Base-by-base conservation (phyloP, 257 asterid species). In the Primulina tabacum region DNA sequence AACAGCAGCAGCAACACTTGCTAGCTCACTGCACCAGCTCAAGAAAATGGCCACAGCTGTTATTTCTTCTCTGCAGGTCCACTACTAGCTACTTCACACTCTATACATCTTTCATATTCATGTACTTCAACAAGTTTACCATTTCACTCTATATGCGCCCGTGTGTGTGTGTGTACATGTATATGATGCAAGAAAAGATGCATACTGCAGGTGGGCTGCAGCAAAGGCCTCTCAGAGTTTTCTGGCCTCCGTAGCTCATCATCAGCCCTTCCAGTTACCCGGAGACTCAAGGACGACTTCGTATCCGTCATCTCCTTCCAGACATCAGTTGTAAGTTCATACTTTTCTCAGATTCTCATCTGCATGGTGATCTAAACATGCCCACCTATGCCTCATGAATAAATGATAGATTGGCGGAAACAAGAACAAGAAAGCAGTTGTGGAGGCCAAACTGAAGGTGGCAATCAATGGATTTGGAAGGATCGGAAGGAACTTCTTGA, bases 401-500 rank as follows among this genome's bases (percentile, higher is more conserved):
- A 3, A 40, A 17, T 14, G 11, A 0, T 71, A 92, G 98, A 70
- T 89, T 70, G 90, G 91, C 59, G 92, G 96, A 82, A 84, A 83
- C 69, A 81, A 81, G 79, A 84, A 79, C 87, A 87, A 77, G 84
- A 88, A 82, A 72, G 86, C 78, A 52, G 92, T 84, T 29, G 89
- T 85, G 20, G 95, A 88, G 82, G 98, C 98, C 2, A 88, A 92
- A 80, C 77, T 90, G 34, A 90, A 90, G 75, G 98, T 92, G 53
- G 97, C 97, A 8, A 90, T 90, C 76, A 92, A 90, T 63, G 97
- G 98, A 57, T 92, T 92, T 32, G 97, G 98, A 0, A 78, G 98
- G 62, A 92, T 92, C 6, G 98, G 97, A 37, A 86, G 98, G 80
- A 92, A 92, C 82, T 93, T 93, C 85, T 75, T 93, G 89, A 78